Conservation (phyloP, 2,329 filamentous ascomycete genomes). For the Cladosporium sp. region DNA sequence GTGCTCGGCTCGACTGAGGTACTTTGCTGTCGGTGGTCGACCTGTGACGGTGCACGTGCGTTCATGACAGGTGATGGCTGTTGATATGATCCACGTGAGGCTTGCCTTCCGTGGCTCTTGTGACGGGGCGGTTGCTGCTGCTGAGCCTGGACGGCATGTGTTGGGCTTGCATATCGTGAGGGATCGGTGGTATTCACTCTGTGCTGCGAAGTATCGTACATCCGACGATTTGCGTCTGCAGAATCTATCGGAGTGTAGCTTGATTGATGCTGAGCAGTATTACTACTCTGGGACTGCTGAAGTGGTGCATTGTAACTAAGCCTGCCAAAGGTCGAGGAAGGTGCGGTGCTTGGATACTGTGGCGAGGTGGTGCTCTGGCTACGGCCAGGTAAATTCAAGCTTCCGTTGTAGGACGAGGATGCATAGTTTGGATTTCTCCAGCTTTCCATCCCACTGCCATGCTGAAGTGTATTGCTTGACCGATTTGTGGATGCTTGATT, state of each 20-base stretch:
- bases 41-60: slow-evolving; percentile 17
- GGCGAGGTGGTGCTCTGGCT: slow-evolving; percentile 24
- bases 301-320: slow-evolving; percentile 2
- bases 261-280: not conserved
- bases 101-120: slow-evolving; percentile 19
- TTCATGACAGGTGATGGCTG: slow-evolving; percentile 24
- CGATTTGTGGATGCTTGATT: slow-evolving; percentile 19
- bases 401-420: slow-evolving; percentile 6
- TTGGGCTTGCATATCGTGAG: slow-evolving; percentile 27
- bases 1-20: slow-evolving; percentile 28
- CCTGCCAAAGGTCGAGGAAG: not conserved
- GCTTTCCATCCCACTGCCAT: slow-evolving; percentile 1
- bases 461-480: slow-evolving; percentile 9
- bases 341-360: slow-evolving; percentile 15
- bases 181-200: slow-evolving; percentile 9
- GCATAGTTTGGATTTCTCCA: slow-evolving; percentile 13
- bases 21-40: slow-evolving; percentile 21
- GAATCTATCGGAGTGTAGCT: not conserved
- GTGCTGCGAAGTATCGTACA: not conserved
- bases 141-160: slow-evolving; percentile 27
- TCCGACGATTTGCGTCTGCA: too few relatives aligned
- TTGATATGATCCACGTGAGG: slow-evolving; percentile 19
- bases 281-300: not conserved
- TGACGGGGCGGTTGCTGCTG: slow-evolving; percentile 17
- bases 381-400: slow-evolving; percentile 14